Percentiles rank a stretch among this genome's conserved stretches.
phyloP scores from a whole-genome alignment of 495 filamentous ascomycete genomes.

The Aspergillus wentii region DNA sequence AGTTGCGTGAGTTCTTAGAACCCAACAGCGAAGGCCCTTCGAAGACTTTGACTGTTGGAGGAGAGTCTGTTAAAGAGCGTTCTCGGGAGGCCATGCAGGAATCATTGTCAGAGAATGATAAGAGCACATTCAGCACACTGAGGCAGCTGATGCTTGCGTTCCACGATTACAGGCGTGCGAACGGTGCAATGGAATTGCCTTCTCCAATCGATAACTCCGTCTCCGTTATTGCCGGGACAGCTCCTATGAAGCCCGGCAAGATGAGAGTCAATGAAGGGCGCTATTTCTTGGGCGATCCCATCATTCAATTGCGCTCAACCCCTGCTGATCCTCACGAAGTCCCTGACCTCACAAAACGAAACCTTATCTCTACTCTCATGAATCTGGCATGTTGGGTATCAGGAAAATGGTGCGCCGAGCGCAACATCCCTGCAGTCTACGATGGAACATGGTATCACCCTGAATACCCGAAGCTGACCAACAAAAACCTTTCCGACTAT shows the following conservation, averaged over 20 bases:
- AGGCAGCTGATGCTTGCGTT: constrained; percentile 38
- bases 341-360: constrained; percentile 27
- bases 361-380: constrained; percentile 65
- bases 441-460: constrained; percentile 62
- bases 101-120: constrained; percentile 26
- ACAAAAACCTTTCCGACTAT: constrained; percentile 26
- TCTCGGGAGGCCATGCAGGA: constrained; percentile 13
- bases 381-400: constrained; percentile 68
- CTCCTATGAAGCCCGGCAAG: constrained; percentile 20
- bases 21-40: constrained; percentile 10
- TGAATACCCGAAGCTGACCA: constrained; percentile 39
- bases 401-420: constrained; percentile 66
- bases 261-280: constrained; percentile 21
- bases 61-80: constrained; percentile 14
- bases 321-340: constrained; percentile 34
- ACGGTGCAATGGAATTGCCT: constrained; percentile 37
- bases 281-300: constrained; percentile 48
- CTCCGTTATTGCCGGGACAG: constrained; percentile 23
- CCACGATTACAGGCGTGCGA: constrained; percentile 29
- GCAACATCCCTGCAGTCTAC: constrained; percentile 75
- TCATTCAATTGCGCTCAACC: constrained; percentile 36
- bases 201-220: constrained; percentile 17
- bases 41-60: constrained; percentile 34
- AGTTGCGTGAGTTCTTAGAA: constrained; percentile 46
- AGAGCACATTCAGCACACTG: constrained; percentile 35